These are phyloP conservation scores for Cutaneotrichosporon arboriforme DNA, from an alignment of 1,284 basidiomycete species.

Conservation along the genomic window DNA sequence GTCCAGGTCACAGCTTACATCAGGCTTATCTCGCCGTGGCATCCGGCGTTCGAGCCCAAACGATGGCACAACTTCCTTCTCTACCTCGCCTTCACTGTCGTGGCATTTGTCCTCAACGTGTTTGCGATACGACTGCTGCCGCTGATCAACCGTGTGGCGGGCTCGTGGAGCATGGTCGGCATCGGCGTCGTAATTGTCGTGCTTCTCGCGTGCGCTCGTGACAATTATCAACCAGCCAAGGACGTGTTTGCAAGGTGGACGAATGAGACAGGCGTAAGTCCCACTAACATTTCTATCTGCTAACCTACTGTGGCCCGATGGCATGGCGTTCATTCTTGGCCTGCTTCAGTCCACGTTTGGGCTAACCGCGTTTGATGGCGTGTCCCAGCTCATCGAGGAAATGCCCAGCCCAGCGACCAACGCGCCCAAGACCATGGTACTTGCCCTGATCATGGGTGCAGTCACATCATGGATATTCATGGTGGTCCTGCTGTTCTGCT, in stretches of 20 bases:
- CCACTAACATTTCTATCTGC: background rate
- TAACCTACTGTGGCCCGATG: slow-evolving; percentile 10
- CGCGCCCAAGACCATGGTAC: slow-evolving; percentile 34
- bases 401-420: slow-evolving; percentile 30
- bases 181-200: slow-evolving; percentile 38
- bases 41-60: background rate
- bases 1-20: slow-evolving; percentile 8
- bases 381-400: slow-evolving; percentile 43
- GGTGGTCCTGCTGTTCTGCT: slow-evolving; percentile 27
- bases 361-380: slow-evolving; percentile 20
- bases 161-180: slow-evolving; percentile 28
- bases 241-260: slow-evolving; percentile 43
- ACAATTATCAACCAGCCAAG: slow-evolving; percentile 32
- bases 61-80: slow-evolving; percentile 9
- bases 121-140: slow-evolving; percentile 13
- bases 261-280: slow-evolving; percentile 24
- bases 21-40: slow-evolving; percentile 37
- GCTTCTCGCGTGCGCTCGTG: slow-evolving; percentile 11
- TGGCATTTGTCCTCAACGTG: slow-evolving; percentile 7
- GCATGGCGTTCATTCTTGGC: slow-evolving; percentile 43
- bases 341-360: slow-evolving; percentile 31
- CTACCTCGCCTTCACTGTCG: slow-evolving; percentile 3
- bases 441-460: slow-evolving; percentile 28
- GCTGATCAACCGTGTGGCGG: slow-evolving; percentile 20
- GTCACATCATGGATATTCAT: slow-evolving; percentile 29